These are phyloP conservation scores for Yamadazyma philogaea DNA, from an alignment of 805 yeast species.

Conservation along the genomic window DNA sequence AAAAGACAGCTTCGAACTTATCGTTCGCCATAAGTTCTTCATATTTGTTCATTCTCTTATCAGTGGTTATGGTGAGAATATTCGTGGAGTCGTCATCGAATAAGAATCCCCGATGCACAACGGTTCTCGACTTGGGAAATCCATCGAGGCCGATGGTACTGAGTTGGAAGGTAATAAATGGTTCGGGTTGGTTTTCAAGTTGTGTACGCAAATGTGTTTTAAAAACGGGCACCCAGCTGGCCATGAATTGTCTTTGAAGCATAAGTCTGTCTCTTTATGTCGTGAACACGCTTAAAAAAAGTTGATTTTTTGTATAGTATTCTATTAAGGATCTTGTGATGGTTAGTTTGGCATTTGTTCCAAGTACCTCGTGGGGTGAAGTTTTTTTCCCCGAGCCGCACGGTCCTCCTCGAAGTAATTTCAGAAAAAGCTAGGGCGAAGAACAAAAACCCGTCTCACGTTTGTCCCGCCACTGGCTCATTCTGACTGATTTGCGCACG, in stretches of 20 bases:
- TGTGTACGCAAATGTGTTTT: slow-evolving; percentile 18
- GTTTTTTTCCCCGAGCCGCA: slow-evolving; percentile 8
- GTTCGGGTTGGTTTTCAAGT: slow-evolving; percentile 25
- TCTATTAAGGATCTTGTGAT: slow-evolving; percentile 9
- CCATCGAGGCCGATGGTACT: slow-evolving; percentile 59
- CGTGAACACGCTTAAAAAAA: not conserved
- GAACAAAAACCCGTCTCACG: not conserved
- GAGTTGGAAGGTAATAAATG: slow-evolving; percentile 62
- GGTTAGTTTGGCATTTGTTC: slow-evolving; percentile 5
- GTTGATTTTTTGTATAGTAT: not conserved
- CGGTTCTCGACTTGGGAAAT: slow-evolving; percentile 64
- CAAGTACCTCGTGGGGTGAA: slow-evolving; percentile 15
- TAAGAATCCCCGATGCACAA: slow-evolving; percentile 71
- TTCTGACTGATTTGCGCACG: not conserved
- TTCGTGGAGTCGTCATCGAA: slow-evolving; percentile 68
- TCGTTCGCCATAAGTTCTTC: slow-evolving; percentile 50
- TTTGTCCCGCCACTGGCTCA: not conserved
- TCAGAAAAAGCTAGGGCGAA: not conserved
- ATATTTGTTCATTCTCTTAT: slow-evolving; percentile 63
- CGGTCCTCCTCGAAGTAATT: not conserved
- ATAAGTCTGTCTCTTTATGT: slow-evolving; percentile 2
- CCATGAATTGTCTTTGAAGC: slow-evolving; percentile 41
- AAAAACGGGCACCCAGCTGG: slow-evolving; percentile 75
- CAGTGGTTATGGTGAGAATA: slow-evolving; percentile 67
- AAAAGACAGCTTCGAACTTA: slow-evolving; percentile 72